Evolutionary conservation across 805 yeast genomes (phyloP).

Genomic region (Cyberlindnera mrakii): DNA sequence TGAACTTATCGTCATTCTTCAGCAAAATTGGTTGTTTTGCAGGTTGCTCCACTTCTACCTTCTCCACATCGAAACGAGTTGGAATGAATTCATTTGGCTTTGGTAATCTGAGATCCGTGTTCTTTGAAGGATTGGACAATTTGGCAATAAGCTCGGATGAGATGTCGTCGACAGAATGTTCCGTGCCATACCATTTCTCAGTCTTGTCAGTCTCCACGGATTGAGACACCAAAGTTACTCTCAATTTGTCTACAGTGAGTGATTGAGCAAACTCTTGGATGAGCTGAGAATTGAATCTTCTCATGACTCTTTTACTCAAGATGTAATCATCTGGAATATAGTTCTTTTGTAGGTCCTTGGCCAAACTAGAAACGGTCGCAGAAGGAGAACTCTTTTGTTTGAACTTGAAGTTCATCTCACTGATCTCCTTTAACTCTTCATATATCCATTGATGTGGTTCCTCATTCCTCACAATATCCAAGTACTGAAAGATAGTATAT

Average conservation of each 20-base stretch:
- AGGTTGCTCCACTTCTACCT: constrained; percentile 30
- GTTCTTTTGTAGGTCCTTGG: constrained; percentile 51
- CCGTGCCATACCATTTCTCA: constrained; percentile 92
- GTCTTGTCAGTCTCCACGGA: constrained; percentile 41
- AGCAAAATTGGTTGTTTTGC: constrained; percentile 56
- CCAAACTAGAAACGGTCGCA: constrained; percentile 63
- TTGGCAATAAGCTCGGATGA: constrained; percentile 31
- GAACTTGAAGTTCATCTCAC: constrained; percentile 69
- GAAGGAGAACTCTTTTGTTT: constrained; percentile 72
- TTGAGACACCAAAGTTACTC: constrained; percentile 49
- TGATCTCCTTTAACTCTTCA: constrained; percentile 66
- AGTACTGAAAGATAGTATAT: constrained; percentile 61
- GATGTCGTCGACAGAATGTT: constrained; percentile 48
- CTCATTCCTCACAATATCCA: constrained; percentile 48
- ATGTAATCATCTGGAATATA: constrained; percentile 59
- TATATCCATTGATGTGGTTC: constrained; percentile 76
- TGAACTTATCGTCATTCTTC: constrained; percentile 41
- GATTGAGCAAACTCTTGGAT: constrained; percentile 43
- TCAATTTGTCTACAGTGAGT: constrained; percentile 54
- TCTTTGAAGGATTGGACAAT: constrained; percentile 27
- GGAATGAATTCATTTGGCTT: constrained; percentile 77
- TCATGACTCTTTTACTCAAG: constrained; percentile 49
- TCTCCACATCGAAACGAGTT: constrained; percentile 60
- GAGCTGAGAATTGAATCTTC: constrained; percentile 51
- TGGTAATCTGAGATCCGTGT: constrained; percentile 52